phyloP scores from a whole-genome alignment of 495 filamentous ascomycete genomes.

The Entonaema liquescens region DNA sequence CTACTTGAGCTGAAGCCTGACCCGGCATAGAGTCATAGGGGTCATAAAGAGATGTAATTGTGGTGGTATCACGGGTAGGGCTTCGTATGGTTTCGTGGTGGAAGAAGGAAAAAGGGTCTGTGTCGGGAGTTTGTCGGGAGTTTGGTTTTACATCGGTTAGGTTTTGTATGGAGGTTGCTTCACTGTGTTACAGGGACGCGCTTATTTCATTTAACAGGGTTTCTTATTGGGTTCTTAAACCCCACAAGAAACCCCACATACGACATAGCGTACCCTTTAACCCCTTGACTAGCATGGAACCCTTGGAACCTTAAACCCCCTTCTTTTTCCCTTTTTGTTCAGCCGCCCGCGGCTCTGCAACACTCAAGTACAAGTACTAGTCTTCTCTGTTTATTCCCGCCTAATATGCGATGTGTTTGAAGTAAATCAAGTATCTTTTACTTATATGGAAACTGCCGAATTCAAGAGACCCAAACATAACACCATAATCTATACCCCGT shows the following conservation, averaged over 20 bases:
- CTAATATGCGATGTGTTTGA: neutral
- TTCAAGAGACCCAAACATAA: slow-evolving; percentile 1
- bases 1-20: neutral
- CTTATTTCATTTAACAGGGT: slow-evolving; percentile 37
- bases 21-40: neutral
- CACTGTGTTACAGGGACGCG: slow-evolving; percentile 44
- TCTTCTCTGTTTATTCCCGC: neutral
- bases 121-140: slow-evolving; percentile 38
- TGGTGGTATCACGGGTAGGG: neutral
- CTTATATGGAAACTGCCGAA: neutral
- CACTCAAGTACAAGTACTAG: slow-evolving; percentile 15
- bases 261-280: slow-evolving; percentile 29
- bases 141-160: slow-evolving; percentile 43
- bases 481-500: slow-evolving; percentile 37
- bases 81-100: slow-evolving; percentile 23
- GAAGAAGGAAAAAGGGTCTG: slow-evolving; percentile 34
- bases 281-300: slow-evolving; percentile 19
- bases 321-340: slow-evolving; percentile 26
- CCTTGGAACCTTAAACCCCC: slow-evolving; percentile 33
- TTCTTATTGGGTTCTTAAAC: slow-evolving; percentile 23
- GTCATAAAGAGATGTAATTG: too few relatives aligned
- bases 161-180: slow-evolving; percentile 45
- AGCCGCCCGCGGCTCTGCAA: slow-evolving; percentile 37
- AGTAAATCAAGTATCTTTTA: neutral
- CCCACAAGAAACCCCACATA: slow-evolving; percentile 14